Evolutionary conservation across 495 filamentous ascomycete genomes (phyloP).

Genomic region (Hapsidospora chrysogenum): DNA sequence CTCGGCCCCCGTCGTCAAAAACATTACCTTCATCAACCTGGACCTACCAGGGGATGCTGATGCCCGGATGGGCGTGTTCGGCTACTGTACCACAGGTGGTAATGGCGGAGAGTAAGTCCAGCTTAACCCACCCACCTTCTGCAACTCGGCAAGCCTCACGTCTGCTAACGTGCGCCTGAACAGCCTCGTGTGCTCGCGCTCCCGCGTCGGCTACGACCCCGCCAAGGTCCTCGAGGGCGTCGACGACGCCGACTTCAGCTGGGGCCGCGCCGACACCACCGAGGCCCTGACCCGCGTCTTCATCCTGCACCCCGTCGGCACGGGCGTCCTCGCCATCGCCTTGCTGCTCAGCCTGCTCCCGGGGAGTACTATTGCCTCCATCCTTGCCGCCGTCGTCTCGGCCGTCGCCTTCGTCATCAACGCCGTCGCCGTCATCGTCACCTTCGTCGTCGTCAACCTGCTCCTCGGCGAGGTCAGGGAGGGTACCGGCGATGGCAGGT

Average conservation of each 20-base stretch:
- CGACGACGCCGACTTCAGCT: constrained; percentile 22
- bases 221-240: constrained; percentile 20
- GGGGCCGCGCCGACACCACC: constrained; percentile 22
- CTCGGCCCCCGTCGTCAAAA: constrained; percentile 35
- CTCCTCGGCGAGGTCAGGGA: neutral
- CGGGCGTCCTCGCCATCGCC: constrained; percentile 38
- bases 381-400: constrained; percentile 30
- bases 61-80: constrained; percentile 35
- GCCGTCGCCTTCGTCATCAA: constrained; percentile 36
- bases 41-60: constrained; percentile 15
- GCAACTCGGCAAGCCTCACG: too few species aligned
- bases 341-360: constrained; percentile 37
- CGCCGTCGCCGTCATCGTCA: constrained; percentile 33
- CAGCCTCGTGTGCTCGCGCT: constrained; percentile 27
- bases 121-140: neutral
- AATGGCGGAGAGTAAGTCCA: constrained; percentile 13
- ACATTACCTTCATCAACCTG: constrained; percentile 33
- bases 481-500: constrained; percentile 6
- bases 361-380: constrained; percentile 28
- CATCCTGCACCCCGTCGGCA: constrained; percentile 44
- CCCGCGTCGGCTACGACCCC: constrained; percentile 36
- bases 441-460: constrained; percentile 38
- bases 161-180: too few species aligned
- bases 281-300: constrained; percentile 35
- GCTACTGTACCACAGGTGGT: constrained; percentile 32